A percentile compares a stretch with the other conserved stretches of the same genome.
These are phyloP conservation scores for Kitagawia praeruptora DNA, from an alignment of 129 eudicot genomes.

Conservation along the genomic window DNA sequence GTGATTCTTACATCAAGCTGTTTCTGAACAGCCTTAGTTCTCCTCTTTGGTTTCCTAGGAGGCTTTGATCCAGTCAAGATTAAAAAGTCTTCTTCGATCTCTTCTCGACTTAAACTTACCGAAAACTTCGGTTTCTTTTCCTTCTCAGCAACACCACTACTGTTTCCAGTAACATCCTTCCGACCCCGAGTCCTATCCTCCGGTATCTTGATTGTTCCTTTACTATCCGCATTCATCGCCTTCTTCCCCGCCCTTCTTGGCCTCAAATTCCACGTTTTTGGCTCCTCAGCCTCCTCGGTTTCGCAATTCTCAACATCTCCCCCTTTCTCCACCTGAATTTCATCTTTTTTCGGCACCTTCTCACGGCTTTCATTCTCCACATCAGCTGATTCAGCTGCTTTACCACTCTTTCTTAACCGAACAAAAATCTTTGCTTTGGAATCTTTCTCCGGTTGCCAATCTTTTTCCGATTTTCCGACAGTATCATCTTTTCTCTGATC, in stretches of 20 bases:
- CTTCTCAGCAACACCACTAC: not conserved
- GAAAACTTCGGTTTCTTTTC: constrained; percentile 15
- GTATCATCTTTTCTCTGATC: not conserved
- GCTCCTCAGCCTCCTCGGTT: constrained; percentile 14
- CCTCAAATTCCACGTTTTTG: constrained; percentile 69
- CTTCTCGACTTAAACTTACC: not conserved
- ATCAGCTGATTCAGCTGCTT: constrained; percentile 19
- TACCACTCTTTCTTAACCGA: constrained; percentile 24
- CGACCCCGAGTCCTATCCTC: constrained; percentile 20
- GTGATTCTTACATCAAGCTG: constrained; percentile 7
- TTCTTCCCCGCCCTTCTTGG: constrained; percentile 48
- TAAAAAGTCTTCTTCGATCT: constrained; percentile 12
- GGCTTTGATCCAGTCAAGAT: constrained; percentile 15
- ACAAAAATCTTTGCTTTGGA: constrained; percentile 36
- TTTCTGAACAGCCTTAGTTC: constrained; percentile 10
- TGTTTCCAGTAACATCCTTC: not conserved
- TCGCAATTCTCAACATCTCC: constrained; percentile 15
- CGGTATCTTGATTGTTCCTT: constrained; percentile 16
- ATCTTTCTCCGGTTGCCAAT: too few species aligned
- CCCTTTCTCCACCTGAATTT: not conserved
- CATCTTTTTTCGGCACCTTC: constrained; percentile 12
- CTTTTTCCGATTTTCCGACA: constrained; percentile 4
- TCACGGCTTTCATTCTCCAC: constrained; percentile 11
- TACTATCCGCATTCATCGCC: constrained; percentile 15
- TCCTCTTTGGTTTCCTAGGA: not conserved